Evolutionary conservation across 2,329 filamentous ascomycete genomes (phyloP).

Genomic region (Blastomyces percursus): DNA sequence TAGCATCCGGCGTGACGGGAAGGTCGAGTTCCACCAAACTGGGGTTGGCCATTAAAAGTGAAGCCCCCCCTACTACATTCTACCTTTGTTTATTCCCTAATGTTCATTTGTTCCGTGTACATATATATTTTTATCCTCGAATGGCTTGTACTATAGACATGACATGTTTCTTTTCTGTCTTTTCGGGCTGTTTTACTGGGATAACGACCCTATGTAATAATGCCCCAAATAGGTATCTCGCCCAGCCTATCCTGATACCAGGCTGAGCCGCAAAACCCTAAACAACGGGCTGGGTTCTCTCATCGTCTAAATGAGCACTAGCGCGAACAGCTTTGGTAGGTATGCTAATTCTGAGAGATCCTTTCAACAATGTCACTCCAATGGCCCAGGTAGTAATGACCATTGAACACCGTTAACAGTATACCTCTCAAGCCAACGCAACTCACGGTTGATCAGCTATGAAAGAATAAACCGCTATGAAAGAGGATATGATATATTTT

Average conservation of each 20-base stretch:
- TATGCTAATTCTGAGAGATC: not conserved
- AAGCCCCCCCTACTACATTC: not conserved
- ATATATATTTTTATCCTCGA: conserved; percentile 1
- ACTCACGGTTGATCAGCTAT: not conserved
- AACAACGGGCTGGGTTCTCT: not conserved
- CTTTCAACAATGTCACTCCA: not conserved
- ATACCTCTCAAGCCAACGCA: not conserved
- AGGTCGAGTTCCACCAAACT: conserved; percentile 6
- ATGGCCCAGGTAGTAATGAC: not conserved
- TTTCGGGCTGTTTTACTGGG: not conserved
- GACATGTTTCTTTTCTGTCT: not conserved
- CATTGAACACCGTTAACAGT: not conserved
- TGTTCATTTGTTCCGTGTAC: not conserved
- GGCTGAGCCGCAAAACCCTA: not conserved
- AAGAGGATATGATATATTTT: not conserved
- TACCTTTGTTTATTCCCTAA: not conserved
- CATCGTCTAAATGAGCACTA: not conserved
- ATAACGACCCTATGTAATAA: not conserved
- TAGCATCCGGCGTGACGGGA: conserved; percentile 5
- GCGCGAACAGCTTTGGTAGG: not conserved
- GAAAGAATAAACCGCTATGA: not conserved
- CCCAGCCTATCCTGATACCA: not conserved
- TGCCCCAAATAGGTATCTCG: not conserved
- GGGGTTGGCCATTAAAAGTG: not conserved
- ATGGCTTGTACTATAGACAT: not conserved